These are phyloP conservation scores for Chaetomiaceae sp. DNA, from an alignment of 2,329 filamentous ascomycete species.

Conservation along the genomic window DNA sequence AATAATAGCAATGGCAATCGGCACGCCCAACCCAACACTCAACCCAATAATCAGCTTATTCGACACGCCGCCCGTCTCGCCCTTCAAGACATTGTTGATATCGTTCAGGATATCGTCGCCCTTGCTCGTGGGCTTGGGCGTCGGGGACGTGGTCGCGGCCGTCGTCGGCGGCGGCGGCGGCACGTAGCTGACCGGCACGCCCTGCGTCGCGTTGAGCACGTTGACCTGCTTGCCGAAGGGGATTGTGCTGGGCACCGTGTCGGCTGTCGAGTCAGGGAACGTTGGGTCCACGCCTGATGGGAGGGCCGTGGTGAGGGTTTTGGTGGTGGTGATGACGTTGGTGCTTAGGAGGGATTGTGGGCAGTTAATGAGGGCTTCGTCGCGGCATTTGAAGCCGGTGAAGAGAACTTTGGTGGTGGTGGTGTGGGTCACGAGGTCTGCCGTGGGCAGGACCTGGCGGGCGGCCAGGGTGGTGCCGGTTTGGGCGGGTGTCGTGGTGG, in stretches of 20 bases:
- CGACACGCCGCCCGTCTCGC: constrained; percentile 32
- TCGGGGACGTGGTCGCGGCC: not conserved
- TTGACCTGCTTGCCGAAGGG: constrained; percentile 40
- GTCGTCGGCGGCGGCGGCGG: constrained; percentile 31
- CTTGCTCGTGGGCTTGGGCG: not conserved
- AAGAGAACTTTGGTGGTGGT: constrained; percentile 38
- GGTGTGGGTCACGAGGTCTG: constrained; percentile 36
- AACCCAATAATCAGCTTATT: constrained; percentile 46
- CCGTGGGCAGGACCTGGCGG: constrained; percentile 19
- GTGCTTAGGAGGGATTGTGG: constrained; percentile 47
- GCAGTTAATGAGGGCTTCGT: constrained; percentile 42
- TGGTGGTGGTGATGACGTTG: constrained; percentile 34
- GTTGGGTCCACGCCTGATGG: constrained; percentile 34
- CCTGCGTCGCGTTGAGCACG: constrained; percentile 36
- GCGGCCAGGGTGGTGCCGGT: constrained; percentile 10
- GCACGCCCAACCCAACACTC: constrained; percentile 42
- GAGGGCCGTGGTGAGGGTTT: constrained; percentile 39
- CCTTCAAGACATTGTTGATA: constrained; percentile 22
- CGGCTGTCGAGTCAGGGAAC: constrained; percentile 36
- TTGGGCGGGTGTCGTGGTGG: constrained; percentile 18
- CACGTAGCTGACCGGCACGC: constrained; percentile 41
- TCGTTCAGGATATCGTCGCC: not conserved
- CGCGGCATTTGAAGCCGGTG: constrained; percentile 41
- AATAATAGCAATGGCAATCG: constrained; percentile 33
- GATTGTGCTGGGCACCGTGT: constrained; percentile 32